Base-by-base conservation (phyloP, 805 yeast species). In the Lachancea fermentati region DNA sequence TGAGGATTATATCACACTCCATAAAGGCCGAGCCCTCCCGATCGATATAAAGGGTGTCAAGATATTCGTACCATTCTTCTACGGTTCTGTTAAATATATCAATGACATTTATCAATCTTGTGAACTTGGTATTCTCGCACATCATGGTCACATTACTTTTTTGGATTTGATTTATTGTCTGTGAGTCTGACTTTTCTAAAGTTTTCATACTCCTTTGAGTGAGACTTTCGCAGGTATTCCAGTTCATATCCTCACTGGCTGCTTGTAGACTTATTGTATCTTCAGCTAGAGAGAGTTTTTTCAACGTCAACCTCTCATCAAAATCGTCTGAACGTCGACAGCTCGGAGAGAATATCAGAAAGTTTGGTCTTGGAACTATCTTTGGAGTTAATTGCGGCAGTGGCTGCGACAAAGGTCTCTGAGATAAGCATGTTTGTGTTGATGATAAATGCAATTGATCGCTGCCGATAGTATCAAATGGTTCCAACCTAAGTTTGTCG, bases 21-120 rank as follows among this genome's bases (percentile, higher is more conserved):
- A 57, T 45, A 25, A 44, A 45, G 19, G 55, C 38, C 8, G 35
- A 22, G 15, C 32, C 29, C 11, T 29, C 37, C 11, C 18, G 16
- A 9, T 25, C 29, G 14, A 48, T 44, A 22, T 52, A 42, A 7
- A 50, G 34, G 36, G 54, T 41, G 34, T 55, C 53, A 25, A 37
- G 35, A 36, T 42, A 55, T 24, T 57, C 55, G 26, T 39, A 44
- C 37, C 49, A 52, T 42, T 57, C 62, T n/a, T 39, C 39, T 32
- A 50, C 45, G 7, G 62, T 55, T n/a, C 51, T 42, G 39, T 57
- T 55, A 35, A 51, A 56, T 38, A 48, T 46, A 29, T 50, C 42
- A 13, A 51, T 39, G 32, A 50, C 41, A 31, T 43, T 47, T 13
- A 45, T 34, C 22, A 54, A 30, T 39, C 54, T 53, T 8, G 40